Conservation (phyloP, 805 yeast genomes). For the Yueomyces sinensis region DNA sequence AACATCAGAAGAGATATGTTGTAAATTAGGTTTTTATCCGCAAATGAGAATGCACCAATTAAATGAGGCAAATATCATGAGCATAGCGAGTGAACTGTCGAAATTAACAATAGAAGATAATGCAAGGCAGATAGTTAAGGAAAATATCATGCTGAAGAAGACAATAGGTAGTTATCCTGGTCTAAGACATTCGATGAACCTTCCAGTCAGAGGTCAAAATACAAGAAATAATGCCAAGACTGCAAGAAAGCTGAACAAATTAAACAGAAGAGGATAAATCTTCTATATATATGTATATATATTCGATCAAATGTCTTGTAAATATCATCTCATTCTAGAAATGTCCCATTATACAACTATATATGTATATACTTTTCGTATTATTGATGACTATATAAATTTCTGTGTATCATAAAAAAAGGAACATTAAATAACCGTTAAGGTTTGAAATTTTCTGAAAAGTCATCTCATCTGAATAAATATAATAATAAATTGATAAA, state of each 20-base stretch:
- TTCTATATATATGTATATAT: too few relatives aligned
- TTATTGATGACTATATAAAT: too few relatives aligned
- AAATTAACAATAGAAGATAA: slow-evolving; percentile 74
- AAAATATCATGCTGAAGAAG: slow-evolving; percentile 68
- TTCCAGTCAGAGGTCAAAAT: slow-evolving; percentile 79
- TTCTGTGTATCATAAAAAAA: too few relatives aligned
- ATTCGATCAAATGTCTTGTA: too few relatives aligned
- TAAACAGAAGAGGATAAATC: slow-evolving; percentile 43
- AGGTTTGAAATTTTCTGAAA: too few relatives aligned
- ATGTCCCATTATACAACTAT: too few relatives aligned
- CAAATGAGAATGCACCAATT: slow-evolving; percentile 90
- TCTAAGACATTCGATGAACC: slow-evolving; percentile 73
- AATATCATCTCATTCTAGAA: too few relatives aligned
- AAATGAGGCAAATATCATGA: slow-evolving; percentile 74
- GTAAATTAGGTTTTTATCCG: slow-evolving; percentile 85
- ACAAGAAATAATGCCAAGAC: slow-evolving; percentile 86
- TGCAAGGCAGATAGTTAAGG: slow-evolving; percentile 57
- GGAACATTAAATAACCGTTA: too few relatives aligned
- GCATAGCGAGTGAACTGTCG: slow-evolving; percentile 76
- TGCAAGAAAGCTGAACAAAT: slow-evolving; percentile 71
- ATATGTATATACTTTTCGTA: too few relatives aligned
- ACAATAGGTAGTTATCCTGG: slow-evolving; percentile 79
- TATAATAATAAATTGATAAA: too few relatives aligned
- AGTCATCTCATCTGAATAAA: too few relatives aligned
- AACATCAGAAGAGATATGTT: slow-evolving; percentile 64